Percentiles rank a stretch among this genome's conserved stretches.
phyloP scores from a whole-genome alignment of 441 rosid species.

The Euphorbia schlechtendalii region DNA sequence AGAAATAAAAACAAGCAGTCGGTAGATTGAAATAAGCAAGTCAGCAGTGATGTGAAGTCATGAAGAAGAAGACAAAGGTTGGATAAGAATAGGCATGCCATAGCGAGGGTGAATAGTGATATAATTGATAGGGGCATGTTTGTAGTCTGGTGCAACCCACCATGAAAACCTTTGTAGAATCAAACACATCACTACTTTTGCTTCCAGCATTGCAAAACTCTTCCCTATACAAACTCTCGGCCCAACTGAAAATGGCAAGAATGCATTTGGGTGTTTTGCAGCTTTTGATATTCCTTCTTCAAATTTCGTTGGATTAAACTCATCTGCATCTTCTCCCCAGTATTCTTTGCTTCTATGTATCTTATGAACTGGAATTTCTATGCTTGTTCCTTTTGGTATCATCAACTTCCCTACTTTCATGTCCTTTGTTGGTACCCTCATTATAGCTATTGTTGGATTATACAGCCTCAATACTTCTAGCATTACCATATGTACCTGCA shows the following conservation, averaged over 20 bases:
- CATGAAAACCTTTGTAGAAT: slow-evolving; percentile 39
- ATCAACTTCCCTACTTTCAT: slow-evolving; percentile 27
- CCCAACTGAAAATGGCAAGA: slow-evolving; percentile 36
- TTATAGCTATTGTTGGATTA: slow-evolving; percentile 21
- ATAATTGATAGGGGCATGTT: slow-evolving; percentile 40
- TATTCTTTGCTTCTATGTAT: slow-evolving; percentile 34
- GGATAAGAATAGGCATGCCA: slow-evolving; percentile 30
- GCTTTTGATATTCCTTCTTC: slow-evolving; percentile 35
- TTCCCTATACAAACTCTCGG: slow-evolving; percentile 16
- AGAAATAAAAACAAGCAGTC: too few species aligned
- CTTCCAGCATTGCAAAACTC: slow-evolving; percentile 46
- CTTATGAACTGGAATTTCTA: slow-evolving; percentile 19
- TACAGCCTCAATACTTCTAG: slow-evolving; percentile 50
- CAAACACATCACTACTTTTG: slow-evolving; percentile 35
- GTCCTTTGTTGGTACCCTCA: slow-evolving; percentile 25
- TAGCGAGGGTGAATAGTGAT: slow-evolving; percentile 26
- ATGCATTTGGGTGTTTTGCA: slow-evolving; percentile 32
- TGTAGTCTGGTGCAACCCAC: slow-evolving; percentile 40
- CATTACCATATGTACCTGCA: slow-evolving; percentile 27
- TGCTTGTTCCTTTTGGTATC: slow-evolving; percentile 31
- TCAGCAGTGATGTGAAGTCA: too few species aligned
- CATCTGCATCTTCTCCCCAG: slow-evolving; percentile 50
- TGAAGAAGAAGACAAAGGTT: slow-evolving; percentile 23
- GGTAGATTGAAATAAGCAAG: too few species aligned
- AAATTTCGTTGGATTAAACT: slow-evolving; percentile 47